Conservation (phyloP, 768 basidiomycete species). For the Lentinula aciculospora region DNA sequence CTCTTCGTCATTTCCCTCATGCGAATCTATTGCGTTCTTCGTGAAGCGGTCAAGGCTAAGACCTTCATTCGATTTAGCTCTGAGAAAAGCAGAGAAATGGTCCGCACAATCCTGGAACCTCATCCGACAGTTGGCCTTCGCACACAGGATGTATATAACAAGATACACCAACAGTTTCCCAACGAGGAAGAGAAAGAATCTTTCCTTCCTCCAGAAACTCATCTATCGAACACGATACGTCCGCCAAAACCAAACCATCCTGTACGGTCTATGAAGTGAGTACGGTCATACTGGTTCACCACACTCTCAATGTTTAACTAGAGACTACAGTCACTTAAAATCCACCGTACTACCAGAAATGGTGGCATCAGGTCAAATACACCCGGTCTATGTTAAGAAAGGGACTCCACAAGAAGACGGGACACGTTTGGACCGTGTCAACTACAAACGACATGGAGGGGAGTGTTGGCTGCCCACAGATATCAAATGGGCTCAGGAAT, state of each 20-base stretch:
- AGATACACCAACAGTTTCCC: conserved; percentile 1
- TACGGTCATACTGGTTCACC: not conserved
- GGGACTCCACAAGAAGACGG: not conserved
- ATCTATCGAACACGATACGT: not conserved
- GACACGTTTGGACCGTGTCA: conserved; percentile 2
- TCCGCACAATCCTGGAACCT: not conserved
- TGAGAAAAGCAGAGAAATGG: not conserved
- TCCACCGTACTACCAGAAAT: conserved; percentile 12
- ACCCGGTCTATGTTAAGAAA: not conserved
- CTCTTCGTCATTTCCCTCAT: not conserved
- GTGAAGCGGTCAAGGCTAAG: not conserved
- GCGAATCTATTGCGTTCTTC: not conserved
- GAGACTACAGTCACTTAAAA: conserved; percentile 16
- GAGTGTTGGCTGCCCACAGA: not conserved
- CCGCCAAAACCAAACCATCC: conserved; percentile 8
- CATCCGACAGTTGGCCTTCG: conserved; percentile 4
- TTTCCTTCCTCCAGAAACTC: not conserved
- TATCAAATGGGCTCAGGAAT: not conserved
- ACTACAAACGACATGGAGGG: not conserved
- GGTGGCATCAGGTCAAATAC: not conserved
- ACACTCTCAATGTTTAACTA: no score
- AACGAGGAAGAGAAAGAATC: not conserved
- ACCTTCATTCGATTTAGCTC: conserved; percentile 5
- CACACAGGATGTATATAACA: not conserved
- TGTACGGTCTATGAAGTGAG: conserved; percentile 15